phyloP scores from a whole-genome alignment of 768 basidiomycete genomes.

The Boletellus ananiceps region DNA sequence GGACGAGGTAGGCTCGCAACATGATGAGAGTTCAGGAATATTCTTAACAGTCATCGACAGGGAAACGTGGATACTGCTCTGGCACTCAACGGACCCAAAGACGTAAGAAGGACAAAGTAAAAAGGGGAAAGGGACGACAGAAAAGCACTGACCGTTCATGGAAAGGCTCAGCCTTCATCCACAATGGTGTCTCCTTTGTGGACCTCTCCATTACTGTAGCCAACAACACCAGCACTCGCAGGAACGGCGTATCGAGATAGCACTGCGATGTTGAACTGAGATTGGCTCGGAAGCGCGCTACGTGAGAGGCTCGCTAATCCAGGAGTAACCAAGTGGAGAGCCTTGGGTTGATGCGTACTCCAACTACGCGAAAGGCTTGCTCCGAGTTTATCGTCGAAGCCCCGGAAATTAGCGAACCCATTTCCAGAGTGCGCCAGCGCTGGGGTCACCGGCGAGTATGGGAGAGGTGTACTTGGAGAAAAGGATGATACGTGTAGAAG shows the following conservation, averaged over 20 bases:
- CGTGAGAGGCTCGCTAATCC: constrained; percentile 38
- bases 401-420: constrained; percentile 16
- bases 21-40: constrained; percentile 7
- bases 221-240: background rate
- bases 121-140: background rate
- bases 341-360: constrained; percentile 47
- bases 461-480: constrained; percentile 52
- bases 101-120: background rate
- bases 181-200: constrained; percentile 10
- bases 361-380: constrained; percentile 56
- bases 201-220: constrained; percentile 15
- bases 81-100: background rate
- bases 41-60: constrained; percentile 14
- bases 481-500: constrained; percentile 83
- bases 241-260: constrained; percentile 18
- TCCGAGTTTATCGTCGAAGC: constrained; percentile 44
- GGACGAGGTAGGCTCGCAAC: constrained; percentile 3
- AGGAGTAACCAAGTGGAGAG: constrained; percentile 35
- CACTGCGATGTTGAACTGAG: constrained; percentile 40
- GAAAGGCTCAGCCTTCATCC: constrained; percentile 33
- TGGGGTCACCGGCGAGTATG: constrained; percentile 55
- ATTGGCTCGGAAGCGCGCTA: constrained; percentile 50
- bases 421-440: constrained; percentile 22
- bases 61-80: background rate
- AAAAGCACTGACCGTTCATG: constrained; percentile 12